These are phyloP conservation scores for Xylaria sp. DNA, from an alignment of 2,329 filamentous ascomycete genomes.

Conservation along the genomic window DNA sequence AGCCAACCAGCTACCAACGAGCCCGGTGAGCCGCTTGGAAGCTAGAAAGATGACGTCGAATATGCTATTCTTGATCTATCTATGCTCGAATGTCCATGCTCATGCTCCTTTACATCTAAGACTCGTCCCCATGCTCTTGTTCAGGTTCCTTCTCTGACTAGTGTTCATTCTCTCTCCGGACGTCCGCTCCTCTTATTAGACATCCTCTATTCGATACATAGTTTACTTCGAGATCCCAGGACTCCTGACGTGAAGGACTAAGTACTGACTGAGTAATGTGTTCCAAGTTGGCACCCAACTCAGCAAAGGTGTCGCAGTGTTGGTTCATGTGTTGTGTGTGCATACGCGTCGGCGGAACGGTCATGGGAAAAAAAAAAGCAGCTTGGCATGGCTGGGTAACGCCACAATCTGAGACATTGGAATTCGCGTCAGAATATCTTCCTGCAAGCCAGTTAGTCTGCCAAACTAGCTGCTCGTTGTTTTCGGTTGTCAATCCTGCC, in stretches of 20 bases:
- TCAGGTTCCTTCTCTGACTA: neutral
- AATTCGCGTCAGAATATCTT: slow-evolving; percentile 20
- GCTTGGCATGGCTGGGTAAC: slow-evolving; percentile 17
- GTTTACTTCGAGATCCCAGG: neutral
- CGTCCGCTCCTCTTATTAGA: slow-evolving; percentile 25
- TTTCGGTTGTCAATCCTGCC: neutral
- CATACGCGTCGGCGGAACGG: slow-evolving; percentile 29
- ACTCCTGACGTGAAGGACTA: neutral
- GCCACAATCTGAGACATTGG: slow-evolving; percentile 25
- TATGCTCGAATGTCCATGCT: neutral
- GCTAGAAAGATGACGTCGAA: slow-evolving; percentile 9
- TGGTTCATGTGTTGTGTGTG: slow-evolving; percentile 23
- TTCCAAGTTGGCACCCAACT: slow-evolving; percentile 6
- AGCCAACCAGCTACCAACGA: neutral
- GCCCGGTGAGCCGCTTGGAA: slow-evolving; percentile 9
- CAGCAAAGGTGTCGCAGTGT: neutral
- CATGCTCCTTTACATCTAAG: neutral
- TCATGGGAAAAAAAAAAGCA: slow-evolving; percentile 19
- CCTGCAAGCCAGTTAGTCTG: slow-evolving; percentile 29
- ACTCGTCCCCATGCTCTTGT: neutral
- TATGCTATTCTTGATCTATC: slow-evolving; percentile 7
- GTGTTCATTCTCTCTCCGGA: slow-evolving; percentile 24
- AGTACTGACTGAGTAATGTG: neutral
- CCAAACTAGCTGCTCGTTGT: slow-evolving; percentile 17
- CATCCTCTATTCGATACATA: slow-evolving; percentile 32